Evolutionary conservation across 75 land plant species (phyloP).

Genomic region (Azolla pinnata): DNA sequence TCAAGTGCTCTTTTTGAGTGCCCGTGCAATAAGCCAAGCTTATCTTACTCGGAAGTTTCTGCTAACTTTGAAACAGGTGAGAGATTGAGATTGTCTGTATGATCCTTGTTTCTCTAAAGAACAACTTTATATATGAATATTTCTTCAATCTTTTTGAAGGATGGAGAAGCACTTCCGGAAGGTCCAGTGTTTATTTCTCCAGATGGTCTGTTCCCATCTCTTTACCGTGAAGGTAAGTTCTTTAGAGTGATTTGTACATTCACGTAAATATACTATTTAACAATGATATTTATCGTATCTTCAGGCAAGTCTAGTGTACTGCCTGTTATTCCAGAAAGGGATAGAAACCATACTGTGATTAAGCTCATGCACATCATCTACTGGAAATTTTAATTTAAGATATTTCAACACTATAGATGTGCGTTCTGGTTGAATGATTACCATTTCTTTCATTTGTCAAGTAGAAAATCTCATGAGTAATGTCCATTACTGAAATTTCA

Average conservation of each 20-base stretch:
- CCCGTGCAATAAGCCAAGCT: slow-evolving; percentile 91
- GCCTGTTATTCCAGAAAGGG: no score
- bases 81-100: background rate
- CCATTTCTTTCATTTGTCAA: no score
- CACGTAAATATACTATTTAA: no score
- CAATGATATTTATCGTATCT: no score
- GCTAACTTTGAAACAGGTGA: slow-evolving; percentile 87
- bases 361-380: no score
- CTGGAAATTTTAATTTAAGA: background rate
- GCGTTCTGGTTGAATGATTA: no score
- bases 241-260: no score
- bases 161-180: slow-evolving; percentile 42
- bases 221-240: slow-evolving; percentile 48
- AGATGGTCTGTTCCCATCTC: slow-evolving; percentile 43
- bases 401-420: background rate
- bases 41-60: slow-evolving; percentile 81
- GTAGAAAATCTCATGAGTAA: background rate
- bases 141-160: slow-evolving; percentile 14
- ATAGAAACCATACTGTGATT: no score
- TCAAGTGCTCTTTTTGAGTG: slow-evolving; percentile 88
- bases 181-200: slow-evolving; percentile 47
- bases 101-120: background rate
- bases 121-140: background rate
- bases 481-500: slow-evolving; percentile 13
- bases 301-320: no score